Percentiles rank a stretch among this genome's conserved stretches.
Conservation (phyloP, 805 yeast species). For the Teunomyces gatunensis region DNA sequence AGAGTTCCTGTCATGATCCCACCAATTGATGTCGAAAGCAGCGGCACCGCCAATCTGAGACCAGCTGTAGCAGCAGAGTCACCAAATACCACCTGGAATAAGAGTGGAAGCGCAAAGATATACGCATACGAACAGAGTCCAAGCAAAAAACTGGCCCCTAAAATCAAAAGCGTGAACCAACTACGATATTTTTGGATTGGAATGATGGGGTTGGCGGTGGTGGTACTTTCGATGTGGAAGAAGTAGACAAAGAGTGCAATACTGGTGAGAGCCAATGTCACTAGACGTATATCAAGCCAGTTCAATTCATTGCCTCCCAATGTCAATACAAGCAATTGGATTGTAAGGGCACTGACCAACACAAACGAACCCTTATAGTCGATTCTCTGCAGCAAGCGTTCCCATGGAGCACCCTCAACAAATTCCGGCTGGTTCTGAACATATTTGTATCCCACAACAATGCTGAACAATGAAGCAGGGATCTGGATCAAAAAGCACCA, state of each 20-base stretch:
- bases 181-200: constrained; percentile 26
- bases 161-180: constrained; percentile 18
- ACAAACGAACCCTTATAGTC: constrained; percentile 33
- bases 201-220: constrained; percentile 30
- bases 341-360: constrained; percentile 30
- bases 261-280: constrained; percentile 13
- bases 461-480: constrained; percentile 48
- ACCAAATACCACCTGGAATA: constrained; percentile 41
- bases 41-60: constrained; percentile 39
- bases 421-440: constrained; percentile 28
- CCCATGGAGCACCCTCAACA: constrained; percentile 5
- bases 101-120: constrained; percentile 40
- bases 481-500: constrained; percentile 53
- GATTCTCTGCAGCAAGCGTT: constrained; percentile 19
- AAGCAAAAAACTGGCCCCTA: constrained; percentile 31
- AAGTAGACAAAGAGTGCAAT: constrained; percentile 10
- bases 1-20: constrained; percentile 37
- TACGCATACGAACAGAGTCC: constrained; percentile 42
- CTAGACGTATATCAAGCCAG: constrained; percentile 12
- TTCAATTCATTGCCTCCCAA: constrained; percentile 20
- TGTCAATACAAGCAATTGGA: constrained; percentile 26
- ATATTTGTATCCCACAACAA: constrained; percentile 24
- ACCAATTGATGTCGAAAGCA: constrained; percentile 43
- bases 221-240: constrained; percentile 18
- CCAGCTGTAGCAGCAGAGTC: constrained; percentile 21